Conservation (phyloP, 495 filamentous ascomycete species). For the Amorphotheca resinae region DNA sequence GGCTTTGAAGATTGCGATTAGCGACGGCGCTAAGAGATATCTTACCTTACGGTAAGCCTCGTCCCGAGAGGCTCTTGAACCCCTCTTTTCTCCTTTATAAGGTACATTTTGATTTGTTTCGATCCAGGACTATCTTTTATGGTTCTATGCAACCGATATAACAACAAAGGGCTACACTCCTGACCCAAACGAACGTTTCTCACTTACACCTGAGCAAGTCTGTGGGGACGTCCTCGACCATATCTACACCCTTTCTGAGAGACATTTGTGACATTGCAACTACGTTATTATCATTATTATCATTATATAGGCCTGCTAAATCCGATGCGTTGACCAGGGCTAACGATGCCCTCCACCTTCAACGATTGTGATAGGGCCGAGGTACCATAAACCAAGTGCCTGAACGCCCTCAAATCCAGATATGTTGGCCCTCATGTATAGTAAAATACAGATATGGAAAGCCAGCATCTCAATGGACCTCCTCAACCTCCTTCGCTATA, state of each 20-base stretch:
- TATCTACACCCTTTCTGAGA: too few relatives aligned
- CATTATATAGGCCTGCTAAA: background rate
- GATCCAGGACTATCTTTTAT: background rate
- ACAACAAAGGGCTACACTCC: too few relatives aligned
- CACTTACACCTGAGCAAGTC: too few relatives aligned
- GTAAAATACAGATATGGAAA: background rate
- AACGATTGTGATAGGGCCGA: constrained; percentile 2
- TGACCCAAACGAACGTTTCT: too few relatives aligned
- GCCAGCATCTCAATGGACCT: constrained; percentile 1
- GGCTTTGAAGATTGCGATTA: constrained; percentile 1
- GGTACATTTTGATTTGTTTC: background rate
- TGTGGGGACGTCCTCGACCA: too few relatives aligned
- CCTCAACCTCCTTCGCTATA: constrained; percentile 10
- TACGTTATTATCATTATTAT: background rate
- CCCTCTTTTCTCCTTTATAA: background rate
- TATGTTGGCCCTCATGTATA: background rate
- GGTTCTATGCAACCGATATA: too few relatives aligned
- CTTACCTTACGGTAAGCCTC: too few relatives aligned
- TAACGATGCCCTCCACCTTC: background rate
- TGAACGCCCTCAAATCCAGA: too few relatives aligned
- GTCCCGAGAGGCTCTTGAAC: background rate
- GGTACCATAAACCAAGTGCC: background rate
- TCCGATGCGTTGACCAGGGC: background rate
- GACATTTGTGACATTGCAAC: too few relatives aligned
- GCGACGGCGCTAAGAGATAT: constrained; percentile 5